phyloP scores from a whole-genome alignment of 192 early-diverging fungal genomes.

The Entomortierella chlamydospora region DNA sequence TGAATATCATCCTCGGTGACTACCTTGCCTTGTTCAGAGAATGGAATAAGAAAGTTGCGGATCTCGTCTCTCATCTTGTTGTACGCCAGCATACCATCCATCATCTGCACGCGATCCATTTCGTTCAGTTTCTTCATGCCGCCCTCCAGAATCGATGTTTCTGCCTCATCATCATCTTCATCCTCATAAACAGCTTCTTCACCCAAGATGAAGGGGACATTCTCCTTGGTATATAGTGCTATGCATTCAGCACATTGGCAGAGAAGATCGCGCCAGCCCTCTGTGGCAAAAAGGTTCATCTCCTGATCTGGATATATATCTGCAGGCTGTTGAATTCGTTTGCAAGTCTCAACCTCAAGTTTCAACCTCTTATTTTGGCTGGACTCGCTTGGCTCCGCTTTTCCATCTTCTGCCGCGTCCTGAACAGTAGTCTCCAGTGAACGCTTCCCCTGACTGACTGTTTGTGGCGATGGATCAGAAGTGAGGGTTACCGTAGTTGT shows the following conservation, averaged over 20 bases:
- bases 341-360: slow-evolving; percentile 19
- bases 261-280: slow-evolving; percentile 79
- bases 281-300: slow-evolving; percentile 74
- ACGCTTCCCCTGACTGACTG: slow-evolving; percentile 23
- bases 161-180: slow-evolving; percentile 79
- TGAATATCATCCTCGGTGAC: slow-evolving; percentile 81
- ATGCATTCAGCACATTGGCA: slow-evolving; percentile 78
- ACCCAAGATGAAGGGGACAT: slow-evolving; percentile 64
- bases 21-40: slow-evolving; percentile 78
- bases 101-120: slow-evolving; percentile 79
- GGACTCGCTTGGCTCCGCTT: slow-evolving; percentile 2
- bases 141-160: slow-evolving; percentile 78
- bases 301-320: slow-evolving; percentile 55
- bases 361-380: slow-evolving; percentile 35
- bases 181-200: slow-evolving; percentile 81
- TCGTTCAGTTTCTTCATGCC: slow-evolving; percentile 78
- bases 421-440: slow-evolving; percentile 12
- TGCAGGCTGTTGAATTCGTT: slow-evolving; percentile 29
- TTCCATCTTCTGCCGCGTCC: not conserved
- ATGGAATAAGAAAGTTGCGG: slow-evolving; percentile 74
- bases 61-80: slow-evolving; percentile 74
- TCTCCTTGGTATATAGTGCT: slow-evolving; percentile 56
- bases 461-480: not conserved
- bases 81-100: slow-evolving; percentile 85
- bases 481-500: not conserved